These are phyloP conservation scores for Strobilomyces echinocephalus DNA, from an alignment of 768 basidiomycete genomes.

Conservation along the genomic window DNA sequence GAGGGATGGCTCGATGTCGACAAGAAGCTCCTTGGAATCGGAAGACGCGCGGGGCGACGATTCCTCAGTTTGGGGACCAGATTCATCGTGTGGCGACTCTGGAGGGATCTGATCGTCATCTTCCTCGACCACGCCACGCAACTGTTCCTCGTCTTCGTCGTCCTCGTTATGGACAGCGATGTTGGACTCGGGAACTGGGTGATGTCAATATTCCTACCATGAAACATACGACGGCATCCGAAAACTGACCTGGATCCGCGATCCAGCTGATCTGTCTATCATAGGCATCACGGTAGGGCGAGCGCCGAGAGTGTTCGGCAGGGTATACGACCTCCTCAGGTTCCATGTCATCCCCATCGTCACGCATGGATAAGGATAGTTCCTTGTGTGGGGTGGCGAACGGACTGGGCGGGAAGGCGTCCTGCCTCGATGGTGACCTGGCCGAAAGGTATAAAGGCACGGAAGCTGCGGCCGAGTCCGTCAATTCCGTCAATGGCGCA, in stretches of 20 bases:
- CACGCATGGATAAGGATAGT: constrained; percentile 40
- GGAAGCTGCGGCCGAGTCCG: constrained; percentile 40
- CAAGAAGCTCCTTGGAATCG: constrained; percentile 56
- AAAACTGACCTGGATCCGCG: constrained; percentile 58
- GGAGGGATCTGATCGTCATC: constrained; percentile 52
- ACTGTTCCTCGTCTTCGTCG: constrained; percentile 41
- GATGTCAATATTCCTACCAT: constrained; percentile 9
- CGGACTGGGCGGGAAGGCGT: constrained; percentile 62
- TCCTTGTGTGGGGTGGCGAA: constrained; percentile 71
- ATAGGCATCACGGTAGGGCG: constrained; percentile 45
- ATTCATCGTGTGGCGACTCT: constrained; percentile 46
- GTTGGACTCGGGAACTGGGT: constrained; percentile 53
- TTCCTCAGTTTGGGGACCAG: constrained; percentile 45
- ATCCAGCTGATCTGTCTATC: constrained; percentile 73
- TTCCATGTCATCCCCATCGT: constrained; percentile 50
- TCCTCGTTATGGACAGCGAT: constrained; percentile 58
- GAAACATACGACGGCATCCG: neutral
- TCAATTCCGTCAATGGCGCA: constrained; percentile 43
- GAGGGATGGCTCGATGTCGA: constrained; percentile 60
- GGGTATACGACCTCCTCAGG: constrained; percentile 60
- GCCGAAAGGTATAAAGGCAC: constrained; percentile 46
- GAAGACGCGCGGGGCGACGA: constrained; percentile 53
- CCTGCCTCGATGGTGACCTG: constrained; percentile 49
- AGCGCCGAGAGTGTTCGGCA: constrained; percentile 50
- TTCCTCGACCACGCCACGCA: constrained; percentile 32